Conservation (phyloP, 495 filamentous ascomycete species). For the Bombardia bombarda region DNA sequence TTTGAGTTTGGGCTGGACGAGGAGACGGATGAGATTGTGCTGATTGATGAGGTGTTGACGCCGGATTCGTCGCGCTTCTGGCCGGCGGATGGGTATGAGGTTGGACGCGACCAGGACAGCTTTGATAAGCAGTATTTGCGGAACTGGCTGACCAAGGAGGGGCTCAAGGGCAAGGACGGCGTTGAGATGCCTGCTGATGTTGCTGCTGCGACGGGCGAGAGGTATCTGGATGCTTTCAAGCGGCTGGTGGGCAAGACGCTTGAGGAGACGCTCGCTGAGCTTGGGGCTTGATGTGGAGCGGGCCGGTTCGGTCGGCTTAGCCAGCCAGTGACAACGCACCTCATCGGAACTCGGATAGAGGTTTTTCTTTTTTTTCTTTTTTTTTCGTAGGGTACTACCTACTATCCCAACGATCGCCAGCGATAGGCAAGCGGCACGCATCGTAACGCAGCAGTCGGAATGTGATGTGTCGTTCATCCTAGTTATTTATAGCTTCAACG, state of each 20-base stretch:
- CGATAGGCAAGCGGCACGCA: too few species aligned
- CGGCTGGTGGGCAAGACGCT: conserved; percentile 34
- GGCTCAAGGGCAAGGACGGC: conserved; percentile 58
- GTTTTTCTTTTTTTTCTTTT: too few species aligned
- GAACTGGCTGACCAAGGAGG: conserved; percentile 71
- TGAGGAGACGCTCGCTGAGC: conserved; percentile 26
- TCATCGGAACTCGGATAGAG: too few species aligned
- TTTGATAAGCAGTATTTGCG: conserved; percentile 88
- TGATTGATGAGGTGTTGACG: conserved; percentile 90
- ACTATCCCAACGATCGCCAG: too few species aligned
- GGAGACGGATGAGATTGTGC: conserved; percentile 64
- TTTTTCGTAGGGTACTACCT: too few species aligned
- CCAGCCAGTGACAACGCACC: too few species aligned
- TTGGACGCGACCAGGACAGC: conserved; percentile 68
- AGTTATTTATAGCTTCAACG: too few species aligned
- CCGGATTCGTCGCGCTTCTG: conserved; percentile 84
- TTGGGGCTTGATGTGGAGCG: too few species aligned
- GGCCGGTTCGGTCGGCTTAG: too few species aligned
- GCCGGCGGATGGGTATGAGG: conserved; percentile 62
- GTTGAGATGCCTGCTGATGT: conserved; percentile 65
- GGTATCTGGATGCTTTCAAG: conserved; percentile 37
- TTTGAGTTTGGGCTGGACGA: conserved; percentile 62
- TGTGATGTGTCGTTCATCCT: too few species aligned
- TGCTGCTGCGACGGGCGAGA: conserved; percentile 50
- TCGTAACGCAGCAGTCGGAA: too few species aligned